phyloP scores from a whole-genome alignment of 441 rosid species.

The Euphorbia celastroides region DNA sequence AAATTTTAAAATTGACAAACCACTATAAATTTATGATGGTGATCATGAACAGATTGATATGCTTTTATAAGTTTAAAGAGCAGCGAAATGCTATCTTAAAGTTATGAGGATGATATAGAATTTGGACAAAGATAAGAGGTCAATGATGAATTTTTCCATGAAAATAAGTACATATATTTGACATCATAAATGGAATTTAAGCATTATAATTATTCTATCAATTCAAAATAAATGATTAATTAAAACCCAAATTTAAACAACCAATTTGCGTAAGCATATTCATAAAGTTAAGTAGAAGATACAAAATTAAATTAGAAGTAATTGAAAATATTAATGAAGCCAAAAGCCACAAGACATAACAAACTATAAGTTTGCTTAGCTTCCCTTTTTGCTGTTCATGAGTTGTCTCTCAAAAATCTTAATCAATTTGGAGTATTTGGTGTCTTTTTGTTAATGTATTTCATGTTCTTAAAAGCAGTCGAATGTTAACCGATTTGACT shows the following conservation, averaged over 20 bases:
- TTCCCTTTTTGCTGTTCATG: slow-evolving; percentile 41
- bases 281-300: neutral
- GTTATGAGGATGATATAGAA: too few species aligned
- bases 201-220: neutral
- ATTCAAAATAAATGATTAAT: slow-evolving; percentile 3
- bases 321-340: slow-evolving; percentile 12
- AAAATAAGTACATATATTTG: too few species aligned
- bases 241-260: slow-evolving; percentile 11
- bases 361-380: slow-evolving; percentile 26
- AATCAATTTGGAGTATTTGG: slow-evolving; percentile 39
- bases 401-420: slow-evolving; percentile 37
- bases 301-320: neutral
- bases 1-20: too few species aligned
- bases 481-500: slow-evolving; percentile 21
- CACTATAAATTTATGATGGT: too few species aligned
- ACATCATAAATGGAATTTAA: too few species aligned
- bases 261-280: neutral
- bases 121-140: too few species aligned
- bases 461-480: slow-evolving; percentile 47
- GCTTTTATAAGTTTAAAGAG: too few species aligned
- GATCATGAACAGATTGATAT: too few species aligned
- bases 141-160: too few species aligned
- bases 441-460: slow-evolving; percentile 50
- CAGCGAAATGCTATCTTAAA: too few species aligned
- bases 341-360: slow-evolving; percentile 34